Percentiles rank a stretch among this genome's conserved stretches.
Evolutionary conservation across 192 early-diverging fungal genomes (phyloP).

Genomic region (Coemansia sp.): DNA sequence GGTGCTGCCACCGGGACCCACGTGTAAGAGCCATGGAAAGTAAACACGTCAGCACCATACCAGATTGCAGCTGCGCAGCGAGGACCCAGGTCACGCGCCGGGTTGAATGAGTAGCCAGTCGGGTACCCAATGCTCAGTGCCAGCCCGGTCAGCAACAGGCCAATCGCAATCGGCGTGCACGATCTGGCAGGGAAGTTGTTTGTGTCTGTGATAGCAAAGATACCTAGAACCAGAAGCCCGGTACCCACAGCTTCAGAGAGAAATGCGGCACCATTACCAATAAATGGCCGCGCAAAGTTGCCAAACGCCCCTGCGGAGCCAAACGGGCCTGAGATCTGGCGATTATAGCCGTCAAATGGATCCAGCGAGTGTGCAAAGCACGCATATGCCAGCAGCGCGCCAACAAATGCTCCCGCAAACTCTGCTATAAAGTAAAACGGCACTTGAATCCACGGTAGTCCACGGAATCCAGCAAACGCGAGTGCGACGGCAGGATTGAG

Average conservation of each 20-base stretch:
- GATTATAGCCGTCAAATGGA: slow-evolving; percentile 48
- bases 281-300: slow-evolving; percentile 53
- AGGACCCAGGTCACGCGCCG: slow-evolving; percentile 76
- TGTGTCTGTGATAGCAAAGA: slow-evolving; percentile 62
- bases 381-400: slow-evolving; percentile 50
- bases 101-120: slow-evolving; percentile 69
- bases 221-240: slow-evolving; percentile 59
- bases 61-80: slow-evolving; percentile 67
- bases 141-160: slow-evolving; percentile 59
- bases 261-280: slow-evolving; percentile 54
- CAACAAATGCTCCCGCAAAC: slow-evolving; percentile 56
- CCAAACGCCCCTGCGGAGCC: slow-evolving; percentile 52
- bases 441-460: slow-evolving; percentile 56
- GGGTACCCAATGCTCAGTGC: slow-evolving; percentile 60
- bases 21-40: slow-evolving; percentile 63
- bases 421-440: slow-evolving; percentile 57
- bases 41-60: slow-evolving; percentile 69
- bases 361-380: slow-evolving; percentile 52
- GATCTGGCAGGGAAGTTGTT: slow-evolving; percentile 57
- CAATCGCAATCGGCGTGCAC: slow-evolving; percentile 59
- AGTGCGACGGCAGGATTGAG: slow-evolving; percentile 57
- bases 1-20: slow-evolving; percentile 73
- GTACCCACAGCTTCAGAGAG: slow-evolving; percentile 65
- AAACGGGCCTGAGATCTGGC: slow-evolving; percentile 40
- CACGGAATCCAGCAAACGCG: slow-evolving; percentile 51